Evolutionary conservation across 2,329 filamentous ascomycete species (phyloP).

Genomic region (Fusarium sublunatum): DNA sequence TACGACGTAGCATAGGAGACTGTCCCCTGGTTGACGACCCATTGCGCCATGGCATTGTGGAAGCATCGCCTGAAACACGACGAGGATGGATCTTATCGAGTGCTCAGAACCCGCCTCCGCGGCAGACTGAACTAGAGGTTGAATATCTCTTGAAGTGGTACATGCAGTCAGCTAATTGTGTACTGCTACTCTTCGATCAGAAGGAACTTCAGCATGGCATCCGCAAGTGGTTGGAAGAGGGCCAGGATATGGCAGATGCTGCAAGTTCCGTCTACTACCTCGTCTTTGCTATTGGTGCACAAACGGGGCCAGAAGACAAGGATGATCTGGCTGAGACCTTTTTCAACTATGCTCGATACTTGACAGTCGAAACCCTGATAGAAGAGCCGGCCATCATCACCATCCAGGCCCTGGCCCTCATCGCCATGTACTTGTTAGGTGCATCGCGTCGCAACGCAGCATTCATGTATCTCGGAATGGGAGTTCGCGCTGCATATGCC

Average conservation of each 20-base stretch:
- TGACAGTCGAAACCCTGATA: slow-evolving; percentile 49
- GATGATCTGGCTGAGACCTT: slow-evolving; percentile 50
- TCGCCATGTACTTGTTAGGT: slow-evolving; percentile 53
- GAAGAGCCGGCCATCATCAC: slow-evolving; percentile 52
- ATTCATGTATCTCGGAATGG: slow-evolving; percentile 54
- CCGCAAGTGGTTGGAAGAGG: slow-evolving; percentile 46
- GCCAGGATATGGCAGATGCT: slow-evolving; percentile 31
- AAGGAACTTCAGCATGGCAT: slow-evolving; percentile 44
- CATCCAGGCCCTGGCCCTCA: slow-evolving; percentile 50
- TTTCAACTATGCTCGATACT: slow-evolving; percentile 51
- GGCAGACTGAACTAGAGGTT: slow-evolving; percentile 42
- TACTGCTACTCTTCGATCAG: slow-evolving; percentile 50
- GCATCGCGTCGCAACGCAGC: slow-evolving; percentile 53
- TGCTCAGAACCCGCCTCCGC: slow-evolving; percentile 40
- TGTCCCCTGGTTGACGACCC: slow-evolving; percentile 52
- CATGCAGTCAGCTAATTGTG: slow-evolving; percentile 43
- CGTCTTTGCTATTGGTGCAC: slow-evolving; percentile 49
- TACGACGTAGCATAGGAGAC: slow-evolving; percentile 46
- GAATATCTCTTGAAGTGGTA: slow-evolving; percentile 50
- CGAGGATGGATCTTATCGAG: slow-evolving; percentile 46
- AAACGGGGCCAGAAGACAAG: slow-evolving; percentile 48
- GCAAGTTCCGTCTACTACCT: slow-evolving; percentile 45
- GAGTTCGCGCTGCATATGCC: slow-evolving; percentile 52
- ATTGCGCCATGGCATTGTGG: slow-evolving; percentile 49
- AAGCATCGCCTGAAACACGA: slow-evolving; percentile 47